Evolutionary conservation across 108 stramenopile species (phyloP).

Genomic region (Fistulifera solaris): DNA sequence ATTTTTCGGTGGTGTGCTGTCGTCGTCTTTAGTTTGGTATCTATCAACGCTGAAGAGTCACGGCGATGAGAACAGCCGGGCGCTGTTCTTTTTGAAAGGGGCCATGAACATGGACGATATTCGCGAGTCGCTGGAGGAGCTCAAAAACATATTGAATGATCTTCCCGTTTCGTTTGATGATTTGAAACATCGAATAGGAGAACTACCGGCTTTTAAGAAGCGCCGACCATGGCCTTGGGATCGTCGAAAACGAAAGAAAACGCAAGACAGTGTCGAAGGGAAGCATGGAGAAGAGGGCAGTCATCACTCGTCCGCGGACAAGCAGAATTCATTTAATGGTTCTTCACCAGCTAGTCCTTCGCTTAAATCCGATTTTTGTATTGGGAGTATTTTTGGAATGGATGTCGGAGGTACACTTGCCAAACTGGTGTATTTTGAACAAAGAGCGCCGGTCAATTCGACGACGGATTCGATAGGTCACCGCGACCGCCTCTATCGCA

Average conservation of each 20-base stretch:
- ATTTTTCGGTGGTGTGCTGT: no score
- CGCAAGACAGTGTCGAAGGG: not conserved
- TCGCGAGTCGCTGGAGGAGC: no score
- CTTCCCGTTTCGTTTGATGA: no score
- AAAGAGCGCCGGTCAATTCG: conserved; percentile 24
- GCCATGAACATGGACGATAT: no score
- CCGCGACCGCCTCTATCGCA: conserved; percentile 42
- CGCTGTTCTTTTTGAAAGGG: no score
- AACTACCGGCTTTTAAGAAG: conserved; percentile 1
- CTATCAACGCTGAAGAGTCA: no score
- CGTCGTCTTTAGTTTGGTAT: no score
- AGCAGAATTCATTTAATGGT: not conserved
- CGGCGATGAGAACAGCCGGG: no score
- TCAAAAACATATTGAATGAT: no score
- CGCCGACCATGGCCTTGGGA: conserved; percentile 4
- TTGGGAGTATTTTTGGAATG: conserved; percentile 55
- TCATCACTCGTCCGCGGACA: not conserved
- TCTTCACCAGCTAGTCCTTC: not conserved
- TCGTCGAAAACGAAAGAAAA: not conserved
- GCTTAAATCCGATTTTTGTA: conserved; percentile 31
- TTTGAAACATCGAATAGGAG: conserved; percentile 1
- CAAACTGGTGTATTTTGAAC: conserved; percentile 95
- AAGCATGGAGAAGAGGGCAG: not conserved
- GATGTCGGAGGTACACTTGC: conserved; percentile 90
- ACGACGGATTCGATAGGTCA: conserved; percentile 9